Base-by-base conservation (phyloP, 176 grass and related monocot species). In the Raddia guianensis region DNA sequence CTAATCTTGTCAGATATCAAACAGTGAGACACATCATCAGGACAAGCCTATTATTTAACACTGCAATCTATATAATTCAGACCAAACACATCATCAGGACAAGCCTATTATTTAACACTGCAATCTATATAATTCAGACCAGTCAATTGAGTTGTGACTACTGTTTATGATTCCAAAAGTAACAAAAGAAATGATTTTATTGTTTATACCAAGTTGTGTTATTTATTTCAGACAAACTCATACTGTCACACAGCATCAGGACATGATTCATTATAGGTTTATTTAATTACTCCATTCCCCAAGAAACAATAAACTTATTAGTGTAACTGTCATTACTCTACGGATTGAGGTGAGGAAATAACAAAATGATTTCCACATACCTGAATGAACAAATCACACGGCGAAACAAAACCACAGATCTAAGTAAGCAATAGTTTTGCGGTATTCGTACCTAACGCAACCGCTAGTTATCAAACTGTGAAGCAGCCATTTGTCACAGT, bases 401-500 rank as follows among this genome's bases (percentile, higher is more conserved):
- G 42, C n/a, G 0, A 46, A 71, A 27, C 37, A 72, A 46, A 49
- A 9, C 9, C 40, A 42, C 55, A 76, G 64, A 87, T 87, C 72
- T 76, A 19, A 45, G 34, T 45, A 46, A 16, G 2, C 13, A 50
- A 18, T 21, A 18, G 8, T 70, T 45, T 58, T 49, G 67, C 44
- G 12, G 5, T 65, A 81, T 49, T 70, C 15, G 71, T 42, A 86
- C 49, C 49, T 59, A 89, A 61, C 32, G 56, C 82, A 76, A 37
- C 76, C 44, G 12, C 71, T 19, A 81, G 7, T n/a, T n/a, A 76
- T 18, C 47, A 10, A 34, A 76, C 9, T 10, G 19, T 10, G 19
- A 34, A 72, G 61, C 12, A 70, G 12, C 32, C 2, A 6, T 49
- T 32, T 4, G 4, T 5, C 76, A 27, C 20, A 74, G 0, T 66